Conservation (phyloP, 306 rosid species). For the Canavalia ensiformis region DNA sequence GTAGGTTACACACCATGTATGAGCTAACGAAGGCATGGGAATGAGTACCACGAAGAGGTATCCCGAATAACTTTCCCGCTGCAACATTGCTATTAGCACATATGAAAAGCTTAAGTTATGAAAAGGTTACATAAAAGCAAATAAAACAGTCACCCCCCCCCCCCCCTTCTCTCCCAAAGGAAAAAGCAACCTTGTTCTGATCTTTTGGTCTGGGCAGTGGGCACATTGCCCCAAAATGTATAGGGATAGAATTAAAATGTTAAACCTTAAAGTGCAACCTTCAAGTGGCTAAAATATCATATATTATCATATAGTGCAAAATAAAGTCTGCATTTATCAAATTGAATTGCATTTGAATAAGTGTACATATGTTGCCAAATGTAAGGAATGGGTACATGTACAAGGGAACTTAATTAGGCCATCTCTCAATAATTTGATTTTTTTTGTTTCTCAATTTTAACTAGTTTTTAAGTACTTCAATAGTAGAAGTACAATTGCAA, state of each 20-base stretch:
- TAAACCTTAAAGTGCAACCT: neutral
- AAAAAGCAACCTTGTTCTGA: neutral
- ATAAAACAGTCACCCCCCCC: neutral
- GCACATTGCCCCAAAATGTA: neutral
- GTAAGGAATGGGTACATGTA: constrained; percentile 20
- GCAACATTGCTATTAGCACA: constrained; percentile 88
- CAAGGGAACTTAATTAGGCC: constrained; percentile 14
- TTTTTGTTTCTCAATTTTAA: constrained; percentile 24
- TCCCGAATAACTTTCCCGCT: constrained; percentile 94
- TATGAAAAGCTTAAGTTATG: constrained; percentile 45
- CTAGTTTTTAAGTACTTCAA: constrained; percentile 9
- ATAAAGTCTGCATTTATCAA: constrained; percentile 18
- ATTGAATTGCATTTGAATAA: neutral
- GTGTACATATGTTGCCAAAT: neutral
- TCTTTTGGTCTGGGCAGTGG: neutral
- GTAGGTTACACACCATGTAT: constrained; percentile 78
- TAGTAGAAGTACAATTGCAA: constrained; percentile 6
- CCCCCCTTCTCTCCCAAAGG: neutral
- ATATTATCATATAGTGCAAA: constrained; percentile 13
- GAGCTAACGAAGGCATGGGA: constrained; percentile 99
- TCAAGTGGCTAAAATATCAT: constrained; percentile 2
- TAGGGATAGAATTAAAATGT: neutral
- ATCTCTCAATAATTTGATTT: constrained; percentile 21
- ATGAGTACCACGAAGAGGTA: constrained; percentile 98
- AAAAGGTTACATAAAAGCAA: constrained; percentile 45